Evolutionary conservation across 1,284 basidiomycete genomes (phyloP), one percentile per base, ranked within the genome.

Genomic region (Ustilago sp.): DNA sequence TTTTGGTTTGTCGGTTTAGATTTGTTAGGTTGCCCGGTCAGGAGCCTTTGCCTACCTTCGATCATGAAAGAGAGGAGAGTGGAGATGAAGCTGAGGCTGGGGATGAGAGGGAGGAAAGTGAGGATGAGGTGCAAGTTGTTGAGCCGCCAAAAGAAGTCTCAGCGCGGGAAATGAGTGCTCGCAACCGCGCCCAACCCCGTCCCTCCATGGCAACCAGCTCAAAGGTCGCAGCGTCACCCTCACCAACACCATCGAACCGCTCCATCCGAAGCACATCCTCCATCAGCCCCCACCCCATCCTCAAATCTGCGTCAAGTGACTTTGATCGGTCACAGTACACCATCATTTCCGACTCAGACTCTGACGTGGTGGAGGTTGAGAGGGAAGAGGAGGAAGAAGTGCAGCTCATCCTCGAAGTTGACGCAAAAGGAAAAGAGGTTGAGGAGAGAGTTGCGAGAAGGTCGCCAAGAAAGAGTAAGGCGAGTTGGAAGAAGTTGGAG

Each of bases 1-100:
- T 66, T 15, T 47, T 34, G 57, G 63, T 80, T 12, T 80, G 77
- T 51, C 56, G 55, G 39, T 79, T 76, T 41, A 32, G 45, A 34
- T 75, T 80, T 43, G 31, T 41, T 0, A 36, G 78, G 6, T 36
- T 75, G 32, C 34, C 28, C 0, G 35, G 47, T 7, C 78, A 80
- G 52, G 69, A 12, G 8, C 52, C 75, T 0, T 58, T 80, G 32
- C 77, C 77, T 2, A 58, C 57, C 0, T 74, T 72, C 23, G 54
- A 73, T n/a, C 43, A 62, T n/a, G 63, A 77, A 2, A 32, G 54
- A 2, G 52, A 55, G 17, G 36, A 28, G 2, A 28, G 23, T 28
- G 23, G 48, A 8, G 36, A 35, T 4, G 41, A 67, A 8, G 36
- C 23, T 8, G 64, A 51, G 35, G 19, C 28, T n/a, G 48, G 31